Evolutionary conservation across 2,329 filamentous ascomycete genomes (phyloP).

Genomic region (Colletotrichum plurivorum): DNA sequence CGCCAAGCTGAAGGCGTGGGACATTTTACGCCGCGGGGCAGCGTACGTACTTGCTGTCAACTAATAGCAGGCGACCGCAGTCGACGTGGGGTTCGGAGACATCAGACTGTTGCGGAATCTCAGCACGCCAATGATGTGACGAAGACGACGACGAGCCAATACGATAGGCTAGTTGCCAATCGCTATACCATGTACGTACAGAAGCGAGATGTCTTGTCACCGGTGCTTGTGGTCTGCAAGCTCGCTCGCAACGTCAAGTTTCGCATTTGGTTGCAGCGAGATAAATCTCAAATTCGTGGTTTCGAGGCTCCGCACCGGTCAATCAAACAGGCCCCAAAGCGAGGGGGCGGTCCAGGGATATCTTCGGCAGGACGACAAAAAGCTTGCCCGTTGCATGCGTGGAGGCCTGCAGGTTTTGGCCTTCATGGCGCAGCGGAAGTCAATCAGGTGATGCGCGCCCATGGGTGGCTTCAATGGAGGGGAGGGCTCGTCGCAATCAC

Average conservation of each 20-base stretch:
- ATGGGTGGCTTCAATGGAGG: not conserved
- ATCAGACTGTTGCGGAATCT: conserved; percentile 25
- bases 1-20: conserved; percentile 4
- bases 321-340: not conserved
- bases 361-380: not conserved
- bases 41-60: conserved; percentile 8
- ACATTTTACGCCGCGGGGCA: not conserved
- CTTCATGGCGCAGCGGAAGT: conserved; percentile 22
- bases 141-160: not conserved
- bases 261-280: conserved; percentile 9
- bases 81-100: conserved; percentile 12
- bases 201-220: not conserved
- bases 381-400: conserved; percentile 6
- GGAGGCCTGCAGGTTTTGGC: conserved; percentile 13
- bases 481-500: not conserved
- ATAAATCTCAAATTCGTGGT: conserved; percentile 4
- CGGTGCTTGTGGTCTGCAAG: not conserved
- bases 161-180: not conserved
- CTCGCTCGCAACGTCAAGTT: conserved; percentile 5
- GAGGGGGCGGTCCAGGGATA: not conserved
- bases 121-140: conserved; percentile 25
- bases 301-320: conserved; percentile 33
- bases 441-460: conserved; percentile 32
- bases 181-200: not conserved
- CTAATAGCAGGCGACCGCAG: not conserved